phyloP scores from a whole-genome alignment of 768 basidiomycete genomes.

The Pleurotus eryngii region DNA sequence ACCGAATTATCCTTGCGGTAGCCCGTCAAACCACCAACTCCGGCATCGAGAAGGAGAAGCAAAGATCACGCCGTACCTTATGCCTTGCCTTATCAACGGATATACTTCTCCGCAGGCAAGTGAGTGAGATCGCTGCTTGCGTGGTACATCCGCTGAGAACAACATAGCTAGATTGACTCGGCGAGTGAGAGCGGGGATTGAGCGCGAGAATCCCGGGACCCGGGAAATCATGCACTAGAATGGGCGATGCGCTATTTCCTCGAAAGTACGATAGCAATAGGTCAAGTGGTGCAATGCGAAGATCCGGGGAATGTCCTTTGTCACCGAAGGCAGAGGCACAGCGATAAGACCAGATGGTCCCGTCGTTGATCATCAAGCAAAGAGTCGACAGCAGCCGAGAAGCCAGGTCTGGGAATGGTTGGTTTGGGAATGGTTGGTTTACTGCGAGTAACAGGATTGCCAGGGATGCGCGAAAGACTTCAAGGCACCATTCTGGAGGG shows the following conservation, averaged over 20 bases:
- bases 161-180: background rate
- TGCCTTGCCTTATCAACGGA: background rate
- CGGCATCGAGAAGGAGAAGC: background rate
- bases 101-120: background rate
- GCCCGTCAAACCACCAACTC: background rate
- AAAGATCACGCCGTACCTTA: background rate
- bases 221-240: background rate
- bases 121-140: background rate
- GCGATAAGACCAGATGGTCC: background rate
- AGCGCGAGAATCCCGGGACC: background rate
- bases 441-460: too few relatives aligned
- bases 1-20: background rate
- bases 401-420: too few relatives aligned
- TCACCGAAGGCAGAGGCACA: background rate
- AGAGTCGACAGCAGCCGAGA: background rate
- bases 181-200: background rate
- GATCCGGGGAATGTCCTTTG: slow-evolving; percentile 1
- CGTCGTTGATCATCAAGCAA: background rate
- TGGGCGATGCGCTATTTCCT: too few relatives aligned
- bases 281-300: background rate
- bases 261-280: background rate
- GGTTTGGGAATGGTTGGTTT: too few relatives aligned
- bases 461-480: too few relatives aligned
- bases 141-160: background rate
- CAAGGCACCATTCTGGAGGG: too few relatives aligned